Percentiles rank a stretch among this genome's conserved stretches.
These are phyloP conservation scores for Colletotrichum lentis DNA, from an alignment of 2,329 filamentous ascomycete species.

Conservation along the genomic window DNA sequence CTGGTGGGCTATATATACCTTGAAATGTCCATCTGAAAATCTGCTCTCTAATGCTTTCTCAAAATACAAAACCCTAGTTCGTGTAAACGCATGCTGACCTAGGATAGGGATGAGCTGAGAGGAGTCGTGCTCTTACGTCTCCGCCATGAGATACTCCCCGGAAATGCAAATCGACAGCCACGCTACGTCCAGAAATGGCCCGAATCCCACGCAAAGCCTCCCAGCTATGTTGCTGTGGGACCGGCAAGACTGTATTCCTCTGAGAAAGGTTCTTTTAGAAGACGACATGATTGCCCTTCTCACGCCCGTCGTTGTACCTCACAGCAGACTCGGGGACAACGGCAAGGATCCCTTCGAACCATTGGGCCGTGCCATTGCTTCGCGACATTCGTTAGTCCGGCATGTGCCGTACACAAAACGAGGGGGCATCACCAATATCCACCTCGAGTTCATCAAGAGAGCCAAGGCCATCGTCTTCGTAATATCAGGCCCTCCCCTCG, in stretches of 20 bases:
- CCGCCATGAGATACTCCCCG: slow-evolving; percentile 29
- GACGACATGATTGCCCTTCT: slow-evolving; percentile 68
- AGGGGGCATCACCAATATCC: slow-evolving; percentile 69
- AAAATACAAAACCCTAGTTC: not conserved
- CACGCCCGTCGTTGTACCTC: slow-evolving; percentile 63
- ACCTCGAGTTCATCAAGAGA: slow-evolving; percentile 68
- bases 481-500: slow-evolving; percentile 58
- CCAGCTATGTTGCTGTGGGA: slow-evolving; percentile 51
- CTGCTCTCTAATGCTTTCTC: not conserved
- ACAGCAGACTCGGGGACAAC: slow-evolving; percentile 52
- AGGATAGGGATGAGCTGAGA: slow-evolving; percentile 22
- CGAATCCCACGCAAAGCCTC: slow-evolving; percentile 1
- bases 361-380: slow-evolving; percentile 70
- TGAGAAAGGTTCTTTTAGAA: slow-evolving; percentile 56
- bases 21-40: too few species aligned
- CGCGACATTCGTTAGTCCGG: slow-evolving; percentile 67
- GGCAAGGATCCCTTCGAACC: slow-evolving; percentile 75
- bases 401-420: slow-evolving; percentile 76
- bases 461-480: slow-evolving; percentile 70
- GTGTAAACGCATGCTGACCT: slow-evolving; percentile 17
- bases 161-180: slow-evolving; percentile 30
- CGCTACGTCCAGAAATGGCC: slow-evolving; percentile 9
- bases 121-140: not conserved
- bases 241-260: slow-evolving; percentile 56
- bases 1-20: slow-evolving; percentile 13